These are phyloP conservation scores for Coix lacrymajobi DNA, from an alignment of 176 grass and related monocot genomes.

Conservation along the genomic window DNA sequence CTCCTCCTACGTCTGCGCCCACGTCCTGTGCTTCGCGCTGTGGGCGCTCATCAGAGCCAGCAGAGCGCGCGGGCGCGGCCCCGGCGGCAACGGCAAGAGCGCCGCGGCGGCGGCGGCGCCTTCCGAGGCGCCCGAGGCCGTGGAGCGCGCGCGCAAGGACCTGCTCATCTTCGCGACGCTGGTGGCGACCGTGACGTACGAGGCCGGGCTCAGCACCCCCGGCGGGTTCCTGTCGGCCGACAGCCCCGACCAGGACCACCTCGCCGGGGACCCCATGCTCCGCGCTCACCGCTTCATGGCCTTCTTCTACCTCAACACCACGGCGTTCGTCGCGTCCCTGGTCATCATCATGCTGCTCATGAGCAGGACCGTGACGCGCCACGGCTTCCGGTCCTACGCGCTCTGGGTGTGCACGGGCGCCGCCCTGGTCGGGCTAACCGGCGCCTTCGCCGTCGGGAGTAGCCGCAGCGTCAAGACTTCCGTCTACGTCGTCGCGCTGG, in stretches of 20 bases:
- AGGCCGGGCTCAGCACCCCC: slow-evolving; percentile 8
- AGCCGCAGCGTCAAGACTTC: slow-evolving; percentile 16
- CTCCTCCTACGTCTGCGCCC: slow-evolving; percentile 15
- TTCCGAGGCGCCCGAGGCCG: too few relatives aligned
- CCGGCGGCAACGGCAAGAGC: too few relatives aligned
- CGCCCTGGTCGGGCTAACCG: slow-evolving; percentile 41
- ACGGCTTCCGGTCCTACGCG: background rate
- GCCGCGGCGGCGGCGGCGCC: too few relatives aligned
- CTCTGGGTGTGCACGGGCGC: too few relatives aligned
- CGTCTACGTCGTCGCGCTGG: slow-evolving; percentile 32
- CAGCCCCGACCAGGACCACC: background rate
- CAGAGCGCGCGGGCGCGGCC: too few relatives aligned
- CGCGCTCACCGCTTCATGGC: background rate
- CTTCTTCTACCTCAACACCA: slow-evolving; percentile 55
- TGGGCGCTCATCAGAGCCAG: too few relatives aligned
- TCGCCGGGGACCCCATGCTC: slow-evolving; percentile 24
- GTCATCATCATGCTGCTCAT: slow-evolving; percentile 53
- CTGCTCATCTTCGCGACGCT: too few relatives aligned
- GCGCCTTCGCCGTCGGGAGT: slow-evolving; percentile 40
- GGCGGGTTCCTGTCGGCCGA: too few relatives aligned
- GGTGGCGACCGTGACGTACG: background rate
- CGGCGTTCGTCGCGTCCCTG: slow-evolving; percentile 42
- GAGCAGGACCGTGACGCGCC: slow-evolving; percentile 31
- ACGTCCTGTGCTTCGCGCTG: slow-evolving; percentile 1
- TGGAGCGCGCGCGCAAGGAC: too few relatives aligned